These are phyloP conservation scores for Lentinula edodes DNA, from an alignment of 768 basidiomycete species.

Conservation along the genomic window DNA sequence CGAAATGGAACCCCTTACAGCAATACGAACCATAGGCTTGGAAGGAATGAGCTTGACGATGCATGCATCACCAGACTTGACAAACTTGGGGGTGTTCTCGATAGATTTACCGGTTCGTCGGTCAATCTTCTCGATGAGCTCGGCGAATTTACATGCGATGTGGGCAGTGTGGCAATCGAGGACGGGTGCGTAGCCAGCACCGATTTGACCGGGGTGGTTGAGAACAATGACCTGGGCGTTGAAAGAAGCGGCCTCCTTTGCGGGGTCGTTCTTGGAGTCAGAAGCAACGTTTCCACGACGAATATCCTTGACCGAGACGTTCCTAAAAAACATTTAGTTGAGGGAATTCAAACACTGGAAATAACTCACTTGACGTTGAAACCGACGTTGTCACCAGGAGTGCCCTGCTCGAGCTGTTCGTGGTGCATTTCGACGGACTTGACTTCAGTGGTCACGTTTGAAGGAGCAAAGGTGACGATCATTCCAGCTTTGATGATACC, in stretches of 20 bases:
- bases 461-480: conserved; percentile 94
- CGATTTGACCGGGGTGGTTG: conserved; percentile 99
- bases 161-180: conserved; percentile 99
- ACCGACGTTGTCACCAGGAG: conserved; percentile 98
- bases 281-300: conserved; percentile 99
- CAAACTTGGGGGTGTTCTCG: conserved; percentile 87
- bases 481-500: conserved; percentile 99
- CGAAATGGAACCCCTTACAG: conserved; percentile 13
- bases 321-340: conserved; percentile 42
- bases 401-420: conserved; percentile 92
- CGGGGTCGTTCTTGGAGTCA: conserved; percentile 99
- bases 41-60: conserved; percentile 95
- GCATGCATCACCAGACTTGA: conserved; percentile 99
- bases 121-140: conserved; percentile 99
- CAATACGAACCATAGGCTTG: conserved; percentile 76
- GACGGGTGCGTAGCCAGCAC: conserved; percentile 97
- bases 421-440: conserved; percentile 99
- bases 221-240: conserved; percentile 99
- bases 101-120: conserved; percentile 94
- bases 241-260: conserved; percentile 98
- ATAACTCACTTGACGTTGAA: conserved; percentile 90
- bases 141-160: conserved; percentile 99
- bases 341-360: conserved; percentile 1
- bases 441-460: conserved; percentile 99
- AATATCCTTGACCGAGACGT: conserved; percentile 99